Evolutionary conservation across 2,329 filamentous ascomycete species (phyloP).

Genomic region (Macroventuria anomochaeta): DNA sequence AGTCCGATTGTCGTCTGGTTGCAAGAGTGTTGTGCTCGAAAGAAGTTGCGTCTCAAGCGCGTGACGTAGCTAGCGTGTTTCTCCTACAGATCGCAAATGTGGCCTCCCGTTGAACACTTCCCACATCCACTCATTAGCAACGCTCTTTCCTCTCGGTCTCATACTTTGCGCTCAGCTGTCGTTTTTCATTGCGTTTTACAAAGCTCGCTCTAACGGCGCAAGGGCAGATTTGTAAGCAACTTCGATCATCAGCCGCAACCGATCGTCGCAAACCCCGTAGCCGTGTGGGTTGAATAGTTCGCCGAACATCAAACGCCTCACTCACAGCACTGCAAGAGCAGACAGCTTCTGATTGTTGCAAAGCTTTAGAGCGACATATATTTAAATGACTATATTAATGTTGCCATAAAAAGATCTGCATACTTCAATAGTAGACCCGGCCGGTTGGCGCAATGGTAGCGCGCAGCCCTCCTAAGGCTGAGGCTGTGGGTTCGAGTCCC

Average conservation of each 20-base stretch:
- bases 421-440: constrained; percentile 3
- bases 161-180: no score
- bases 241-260: no score
- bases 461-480: constrained; percentile 22
- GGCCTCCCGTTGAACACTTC: neutral
- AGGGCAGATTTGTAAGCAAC: no score
- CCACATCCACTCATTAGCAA: neutral
- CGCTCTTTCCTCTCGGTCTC: no score
- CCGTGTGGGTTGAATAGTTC: neutral
- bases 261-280: neutral
- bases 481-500: constrained; percentile 23
- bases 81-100: constrained; percentile 6
- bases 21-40: neutral
- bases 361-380: neutral
- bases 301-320: neutral
- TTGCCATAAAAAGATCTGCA: neutral
- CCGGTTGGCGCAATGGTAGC: constrained; percentile 24
- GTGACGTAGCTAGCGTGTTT: constrained; percentile 5
- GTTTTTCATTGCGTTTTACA: no score
- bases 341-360: neutral
- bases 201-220: no score
- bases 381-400: neutral
- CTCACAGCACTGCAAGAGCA: neutral
- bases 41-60: constrained; percentile 2
- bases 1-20: neutral